Percentiles rank a stretch among this genome's conserved stretches.
Evolutionary conservation across 352 stramenopile species (phyloP).

Genomic region (Phytophthora boehmeriae): DNA sequence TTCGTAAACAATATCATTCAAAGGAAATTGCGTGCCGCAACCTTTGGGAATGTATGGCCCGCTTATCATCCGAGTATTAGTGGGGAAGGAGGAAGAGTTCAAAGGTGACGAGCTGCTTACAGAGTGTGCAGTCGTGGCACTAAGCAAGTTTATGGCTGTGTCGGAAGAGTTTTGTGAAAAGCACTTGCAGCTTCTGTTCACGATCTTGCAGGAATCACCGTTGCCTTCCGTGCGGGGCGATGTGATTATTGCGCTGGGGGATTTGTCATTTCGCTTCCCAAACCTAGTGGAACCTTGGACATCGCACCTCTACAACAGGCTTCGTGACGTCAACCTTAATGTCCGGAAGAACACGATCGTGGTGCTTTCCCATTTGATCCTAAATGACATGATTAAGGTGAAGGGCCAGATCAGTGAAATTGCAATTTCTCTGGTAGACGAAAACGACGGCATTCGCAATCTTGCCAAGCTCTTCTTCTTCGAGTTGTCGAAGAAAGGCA

Average conservation of each 20-base stretch:
- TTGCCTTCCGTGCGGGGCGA: constrained; percentile 91
- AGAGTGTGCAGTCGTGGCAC: constrained; percentile 92
- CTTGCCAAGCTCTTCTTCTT: constrained; percentile 97
- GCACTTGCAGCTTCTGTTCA: constrained; percentile 96
- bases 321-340: constrained; percentile 90
- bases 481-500: constrained; percentile 95
- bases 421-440: constrained; percentile 94
- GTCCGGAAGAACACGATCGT: constrained; percentile 97
- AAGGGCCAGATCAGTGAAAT: constrained; percentile 96
- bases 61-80: constrained; percentile 90
- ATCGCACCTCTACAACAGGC: constrained; percentile 93
- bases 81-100: constrained; percentile 61
- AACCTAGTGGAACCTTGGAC: constrained; percentile 99
- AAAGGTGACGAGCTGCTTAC: constrained; percentile 81
- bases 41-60: constrained; percentile 93
- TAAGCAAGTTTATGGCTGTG: constrained; percentile 99
- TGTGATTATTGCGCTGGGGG: constrained; percentile 96
- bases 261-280: constrained; percentile 97
- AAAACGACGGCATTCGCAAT: constrained; percentile 92
- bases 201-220: constrained; percentile 82
- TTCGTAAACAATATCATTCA: constrained; percentile 92
- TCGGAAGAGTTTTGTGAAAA: constrained; percentile 95
- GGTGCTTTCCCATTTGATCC: constrained; percentile 98
- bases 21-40: constrained; percentile 93
- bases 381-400: constrained; percentile 99